Evolutionary conservation across 1,284 basidiomycete species (phyloP).

Genomic region (Austroboletus rostrupii): DNA sequence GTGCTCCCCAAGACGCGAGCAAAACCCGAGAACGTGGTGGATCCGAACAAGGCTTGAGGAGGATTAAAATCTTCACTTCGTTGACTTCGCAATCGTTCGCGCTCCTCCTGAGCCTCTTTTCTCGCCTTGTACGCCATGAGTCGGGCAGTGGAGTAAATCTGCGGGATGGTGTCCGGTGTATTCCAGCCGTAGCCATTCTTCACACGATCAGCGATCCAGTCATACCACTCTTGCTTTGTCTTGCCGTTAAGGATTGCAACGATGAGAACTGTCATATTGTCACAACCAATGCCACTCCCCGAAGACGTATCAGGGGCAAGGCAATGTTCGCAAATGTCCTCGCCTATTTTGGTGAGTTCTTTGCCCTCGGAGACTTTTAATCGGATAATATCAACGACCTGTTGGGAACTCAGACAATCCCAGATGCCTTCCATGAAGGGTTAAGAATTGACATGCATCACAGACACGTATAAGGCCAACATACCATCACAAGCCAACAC

Average conservation of each 20-base stretch:
- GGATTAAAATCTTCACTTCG: conserved; percentile 27
- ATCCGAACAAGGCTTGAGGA: conserved; percentile 23
- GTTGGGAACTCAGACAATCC: conserved; percentile 94
- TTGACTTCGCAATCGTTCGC: conserved; percentile 49
- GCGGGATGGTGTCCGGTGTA: conserved; percentile 67
- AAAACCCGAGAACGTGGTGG: conserved; percentile 36
- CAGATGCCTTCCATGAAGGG: conserved; percentile 75
- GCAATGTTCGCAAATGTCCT: conserved; percentile 90
- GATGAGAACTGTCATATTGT: conserved; percentile 98
- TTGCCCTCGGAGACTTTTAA: conserved; percentile 81
- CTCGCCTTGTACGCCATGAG: conserved; percentile 57
- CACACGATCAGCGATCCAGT: conserved; percentile 86
- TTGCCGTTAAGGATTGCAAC: conserved; percentile 86
- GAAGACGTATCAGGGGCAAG: conserved; percentile 91
- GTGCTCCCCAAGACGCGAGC: conserved; percentile 45
- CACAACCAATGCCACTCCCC: conserved; percentile 91
- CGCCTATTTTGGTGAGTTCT: conserved; percentile 78
- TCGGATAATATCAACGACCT: conserved; percentile 89
- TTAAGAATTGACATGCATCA: conserved; percentile 1
- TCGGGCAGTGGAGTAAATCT: conserved; percentile 63
- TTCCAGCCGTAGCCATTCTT: conserved; percentile 67
- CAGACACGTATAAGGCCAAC: conserved; percentile 22
- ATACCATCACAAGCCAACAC: conserved; percentile 94
- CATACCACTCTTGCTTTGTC: conserved; percentile 90
- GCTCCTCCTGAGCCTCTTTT: conserved; percentile 49